phyloP scores from a whole-genome alignment of 306 rosid species.

The Alnus rubra region DNA sequence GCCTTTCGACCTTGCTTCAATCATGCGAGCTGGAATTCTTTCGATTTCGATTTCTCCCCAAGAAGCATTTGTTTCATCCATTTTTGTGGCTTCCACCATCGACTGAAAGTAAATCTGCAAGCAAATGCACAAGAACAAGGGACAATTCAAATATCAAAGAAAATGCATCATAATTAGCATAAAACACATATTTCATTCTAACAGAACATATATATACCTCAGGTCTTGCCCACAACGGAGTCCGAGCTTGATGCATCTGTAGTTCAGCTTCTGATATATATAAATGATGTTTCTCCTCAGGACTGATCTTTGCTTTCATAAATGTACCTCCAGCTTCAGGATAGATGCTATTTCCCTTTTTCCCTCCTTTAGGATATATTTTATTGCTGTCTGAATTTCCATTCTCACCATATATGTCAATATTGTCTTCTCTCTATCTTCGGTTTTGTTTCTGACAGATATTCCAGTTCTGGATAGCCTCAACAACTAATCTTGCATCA shows the following conservation, averaged over 20 bases:
- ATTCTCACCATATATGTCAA: constrained; percentile 91
- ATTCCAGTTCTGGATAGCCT: constrained; percentile 90
- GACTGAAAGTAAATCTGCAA: constrained; percentile 81
- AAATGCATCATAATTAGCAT: background rate
- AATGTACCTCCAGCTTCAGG: constrained; percentile 46
- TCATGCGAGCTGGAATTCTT: constrained; percentile 60
- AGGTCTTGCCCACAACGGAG: constrained; percentile 71
- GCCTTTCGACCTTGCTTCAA: constrained; percentile 77
- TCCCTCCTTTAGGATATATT: constrained; percentile 56
- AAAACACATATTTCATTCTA: constrained; percentile 10
- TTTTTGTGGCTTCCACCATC: constrained; percentile 45
- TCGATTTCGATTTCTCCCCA: constrained; percentile 84
- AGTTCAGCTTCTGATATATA: constrained; percentile 97
- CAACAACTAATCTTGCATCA: constrained; percentile 74
- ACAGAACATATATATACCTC: constrained; percentile 58
- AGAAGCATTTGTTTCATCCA: constrained; percentile 46
- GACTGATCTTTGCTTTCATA: constrained; percentile 43
- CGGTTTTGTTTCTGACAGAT: constrained; percentile 74
- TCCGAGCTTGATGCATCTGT: constrained; percentile 68
- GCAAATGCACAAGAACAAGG: constrained; percentile 21
- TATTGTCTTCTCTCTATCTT: constrained; percentile 65
- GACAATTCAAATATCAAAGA: constrained; percentile 12
- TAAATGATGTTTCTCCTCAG: constrained; percentile 66
- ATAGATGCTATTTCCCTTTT: constrained; percentile 34
- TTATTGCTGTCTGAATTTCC: constrained; percentile 60